These are phyloP conservation scores for Porpolomopsis calyptriformis DNA, from an alignment of 768 basidiomycete genomes.

Conservation along the genomic window DNA sequence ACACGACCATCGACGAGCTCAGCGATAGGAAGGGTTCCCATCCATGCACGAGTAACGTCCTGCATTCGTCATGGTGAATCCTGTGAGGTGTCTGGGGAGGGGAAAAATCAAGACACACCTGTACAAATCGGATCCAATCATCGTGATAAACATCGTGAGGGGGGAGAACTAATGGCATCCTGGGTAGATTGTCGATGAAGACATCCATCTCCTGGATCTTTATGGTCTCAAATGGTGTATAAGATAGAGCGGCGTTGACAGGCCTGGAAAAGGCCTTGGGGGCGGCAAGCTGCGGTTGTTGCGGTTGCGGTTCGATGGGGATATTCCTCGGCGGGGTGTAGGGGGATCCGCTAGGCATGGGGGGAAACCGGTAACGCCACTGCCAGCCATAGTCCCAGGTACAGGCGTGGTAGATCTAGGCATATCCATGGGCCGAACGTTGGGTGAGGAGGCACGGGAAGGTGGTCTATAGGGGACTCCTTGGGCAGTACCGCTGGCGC, in stretches of 20 bases:
- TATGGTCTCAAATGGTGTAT: slow-evolving; percentile 57
- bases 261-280: slow-evolving; percentile 71
- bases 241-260: slow-evolving; percentile 55
- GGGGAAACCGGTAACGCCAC: slow-evolving; percentile 13
- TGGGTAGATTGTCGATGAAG: slow-evolving; percentile 52
- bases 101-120: slow-evolving; percentile 32
- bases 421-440: slow-evolving; percentile 36
- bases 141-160: slow-evolving; percentile 69
- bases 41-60: slow-evolving; percentile 72
- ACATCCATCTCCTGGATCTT: slow-evolving; percentile 73
- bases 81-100: too few species aligned
- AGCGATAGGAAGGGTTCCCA: slow-evolving; percentile 60
- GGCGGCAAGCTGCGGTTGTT: slow-evolving; percentile 41
- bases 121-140: slow-evolving; percentile 75
- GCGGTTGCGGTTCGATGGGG: slow-evolving; percentile 14
- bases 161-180: slow-evolving; percentile 61
- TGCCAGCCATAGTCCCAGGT: slow-evolving; percentile 25
- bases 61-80: slow-evolving; percentile 17
- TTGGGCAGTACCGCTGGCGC: slow-evolving; percentile 13
- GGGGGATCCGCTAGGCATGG: slow-evolving; percentile 20
- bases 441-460: slow-evolving; percentile 32
- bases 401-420: slow-evolving; percentile 38
- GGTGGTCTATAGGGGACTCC: slow-evolving; percentile 12
- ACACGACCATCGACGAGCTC: slow-evolving; percentile 36
- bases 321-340: slow-evolving; percentile 21